Evolutionary conservation across 805 yeast genomes (phyloP).

Genomic region (Wickerhamomyces rabaulensis): DNA sequence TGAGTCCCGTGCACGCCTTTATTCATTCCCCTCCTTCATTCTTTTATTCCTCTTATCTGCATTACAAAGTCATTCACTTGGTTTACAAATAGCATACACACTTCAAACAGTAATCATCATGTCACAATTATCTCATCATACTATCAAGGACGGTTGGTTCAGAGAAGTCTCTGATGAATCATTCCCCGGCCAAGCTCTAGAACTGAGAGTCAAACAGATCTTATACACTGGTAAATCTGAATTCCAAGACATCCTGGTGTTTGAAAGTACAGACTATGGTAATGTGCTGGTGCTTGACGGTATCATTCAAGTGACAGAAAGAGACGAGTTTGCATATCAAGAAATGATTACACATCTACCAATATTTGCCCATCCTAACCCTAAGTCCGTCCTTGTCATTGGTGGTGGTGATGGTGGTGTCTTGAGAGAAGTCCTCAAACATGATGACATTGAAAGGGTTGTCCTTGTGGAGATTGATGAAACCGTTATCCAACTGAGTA

Average conservation of each 20-base stretch:
- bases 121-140: slow-evolving; percentile 22
- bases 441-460: slow-evolving; percentile 54
- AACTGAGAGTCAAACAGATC: slow-evolving; percentile 54
- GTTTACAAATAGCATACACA: too few relatives aligned
- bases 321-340: slow-evolving; percentile 92
- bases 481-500: slow-evolving; percentile 67
- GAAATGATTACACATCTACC: slow-evolving; percentile 88
- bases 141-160: slow-evolving; percentile 70
- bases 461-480: slow-evolving; percentile 90
- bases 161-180: slow-evolving; percentile 62
- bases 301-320: slow-evolving; percentile 83
- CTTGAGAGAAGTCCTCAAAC: slow-evolving; percentile 80
- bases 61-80: too few relatives aligned
- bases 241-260: slow-evolving; percentile 74
- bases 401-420: slow-evolving; percentile 99
- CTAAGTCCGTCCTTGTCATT: slow-evolving; percentile 74
- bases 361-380: slow-evolving; percentile 67
- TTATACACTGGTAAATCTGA: slow-evolving; percentile 63
- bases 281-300: slow-evolving; percentile 89
- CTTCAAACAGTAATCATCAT: slow-evolving; percentile 1
- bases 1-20: neutral
- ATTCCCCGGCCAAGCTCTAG: slow-evolving; percentile 87
- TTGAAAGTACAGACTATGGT: slow-evolving; percentile 71
- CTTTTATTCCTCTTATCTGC: neutral
- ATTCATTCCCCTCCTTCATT: neutral